A percentile compares a stretch with the other conserved stretches of the same genome.
Evolutionary conservation across 352 stramenopile species (phyloP).

Genomic region (Pythium phragmiticola): DNA sequence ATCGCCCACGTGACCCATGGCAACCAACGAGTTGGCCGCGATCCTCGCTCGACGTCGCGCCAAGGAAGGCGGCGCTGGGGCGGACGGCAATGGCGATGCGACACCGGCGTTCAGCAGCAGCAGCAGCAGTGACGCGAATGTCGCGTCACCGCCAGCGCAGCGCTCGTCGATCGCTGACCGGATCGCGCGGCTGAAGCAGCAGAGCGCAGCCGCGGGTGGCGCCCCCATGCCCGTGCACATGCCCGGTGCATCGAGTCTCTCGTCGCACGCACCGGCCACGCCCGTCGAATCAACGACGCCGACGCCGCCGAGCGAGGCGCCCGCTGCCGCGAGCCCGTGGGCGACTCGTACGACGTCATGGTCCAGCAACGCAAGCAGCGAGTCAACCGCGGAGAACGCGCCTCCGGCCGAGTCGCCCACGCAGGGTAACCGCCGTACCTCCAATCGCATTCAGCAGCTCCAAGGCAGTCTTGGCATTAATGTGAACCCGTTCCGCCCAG

Average conservation of each 20-base stretch:
- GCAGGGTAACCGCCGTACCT: conserved; percentile 37
- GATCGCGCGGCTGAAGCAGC: conserved; percentile 70
- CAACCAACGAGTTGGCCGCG: conserved; percentile 78
- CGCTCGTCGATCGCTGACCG: conserved; percentile 70
- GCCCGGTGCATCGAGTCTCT: conserved; percentile 30
- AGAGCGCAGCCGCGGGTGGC: conserved; percentile 44
- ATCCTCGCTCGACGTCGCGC: conserved; percentile 76
- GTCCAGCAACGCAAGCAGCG: conserved; percentile 3
- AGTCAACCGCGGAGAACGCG: conserved; percentile 10
- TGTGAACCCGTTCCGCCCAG: conserved; percentile 75
- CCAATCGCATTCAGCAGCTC: conserved; percentile 61
- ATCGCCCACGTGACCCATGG: conserved; percentile 35
- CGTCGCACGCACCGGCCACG: conserved; percentile 9
- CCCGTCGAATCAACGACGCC: neutral
- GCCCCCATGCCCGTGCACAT: conserved; percentile 28
- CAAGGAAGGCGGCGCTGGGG: conserved; percentile 49
- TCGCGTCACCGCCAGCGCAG: conserved; percentile 8
- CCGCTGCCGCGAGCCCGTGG: conserved; percentile 10
- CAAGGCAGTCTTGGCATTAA: conserved; percentile 84
- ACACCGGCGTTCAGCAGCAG: conserved; percentile 34
- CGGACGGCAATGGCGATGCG: conserved; percentile 29
- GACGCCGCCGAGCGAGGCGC: conserved; percentile 1
- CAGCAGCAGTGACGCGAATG: conserved; percentile 1
- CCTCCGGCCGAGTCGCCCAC: conserved; percentile 23
- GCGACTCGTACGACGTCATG: conserved; percentile 3